Evolutionary conservation across 805 yeast species (phyloP).

Genomic region (Ascoidea asiatica): DNA sequence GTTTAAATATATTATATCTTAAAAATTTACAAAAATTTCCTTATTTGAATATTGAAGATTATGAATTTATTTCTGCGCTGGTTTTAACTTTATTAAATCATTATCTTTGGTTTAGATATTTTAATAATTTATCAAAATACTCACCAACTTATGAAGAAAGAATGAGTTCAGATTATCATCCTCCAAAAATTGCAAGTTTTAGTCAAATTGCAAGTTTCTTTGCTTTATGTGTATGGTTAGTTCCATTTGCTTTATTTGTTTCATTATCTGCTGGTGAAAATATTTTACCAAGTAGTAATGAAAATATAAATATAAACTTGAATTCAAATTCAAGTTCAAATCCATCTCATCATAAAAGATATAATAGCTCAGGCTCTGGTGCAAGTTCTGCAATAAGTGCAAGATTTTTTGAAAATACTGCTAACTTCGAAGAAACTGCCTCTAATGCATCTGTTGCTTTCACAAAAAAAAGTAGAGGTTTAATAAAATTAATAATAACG

Average conservation of each 20-base stretch:
- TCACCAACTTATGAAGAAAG: constrained; percentile 54
- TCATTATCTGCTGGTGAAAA: constrained; percentile 87
- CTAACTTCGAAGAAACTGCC: too few relatives aligned
- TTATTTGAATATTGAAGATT: constrained; percentile 59
- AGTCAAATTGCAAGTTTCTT: constrained; percentile 91
- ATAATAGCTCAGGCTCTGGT: too few relatives aligned
- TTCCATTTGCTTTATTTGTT: constrained; percentile 86
- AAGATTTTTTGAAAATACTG: background rate
- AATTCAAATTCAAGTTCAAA: too few relatives aligned
- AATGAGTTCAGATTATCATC: constrained; percentile 40
- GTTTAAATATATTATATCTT: constrained; percentile 58
- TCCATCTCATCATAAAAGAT: constrained; percentile 1
- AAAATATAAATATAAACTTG: too few relatives aligned
- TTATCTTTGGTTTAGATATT: constrained; percentile 79
- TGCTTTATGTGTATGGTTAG: constrained; percentile 85
- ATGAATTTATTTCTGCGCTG: constrained; percentile 59
- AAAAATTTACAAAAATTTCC: constrained; percentile 79
- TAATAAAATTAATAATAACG: background rate
- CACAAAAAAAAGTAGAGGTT: background rate
- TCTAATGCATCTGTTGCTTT: background rate
- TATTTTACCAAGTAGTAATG: constrained; percentile 44
- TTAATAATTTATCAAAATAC: constrained; percentile 48
- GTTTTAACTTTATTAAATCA: constrained; percentile 68
- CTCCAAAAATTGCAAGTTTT: constrained; percentile 67
- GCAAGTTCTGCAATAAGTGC: constrained; percentile 22